Percentiles rank a stretch among this genome's conserved stretches.
Conservation (phyloP, 2,329 filamentous ascomycete species). For the Ophiocordyceps unilateralis region DNA sequence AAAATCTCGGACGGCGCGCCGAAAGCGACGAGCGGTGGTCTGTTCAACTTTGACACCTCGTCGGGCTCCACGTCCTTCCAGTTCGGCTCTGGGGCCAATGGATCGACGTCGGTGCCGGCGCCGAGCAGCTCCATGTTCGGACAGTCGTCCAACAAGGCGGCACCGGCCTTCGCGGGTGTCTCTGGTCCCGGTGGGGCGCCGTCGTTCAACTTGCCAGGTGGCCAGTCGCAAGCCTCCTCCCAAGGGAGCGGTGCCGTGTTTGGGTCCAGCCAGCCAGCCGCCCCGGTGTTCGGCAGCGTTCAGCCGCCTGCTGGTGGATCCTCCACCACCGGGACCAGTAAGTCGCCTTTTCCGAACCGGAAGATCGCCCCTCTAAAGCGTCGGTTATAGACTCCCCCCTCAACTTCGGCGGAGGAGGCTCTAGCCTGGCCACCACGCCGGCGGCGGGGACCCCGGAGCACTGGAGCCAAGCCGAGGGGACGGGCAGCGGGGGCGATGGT, state of each 20-base stretch:
- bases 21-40: background rate
- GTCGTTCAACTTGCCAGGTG: conserved; percentile 22
- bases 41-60: background rate
- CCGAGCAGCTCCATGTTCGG: conserved; percentile 10
- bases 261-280: conserved; percentile 16
- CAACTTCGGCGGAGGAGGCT: conserved; percentile 39
- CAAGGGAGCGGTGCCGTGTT: conserved; percentile 13
- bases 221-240: conserved; percentile 4
- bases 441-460: conserved; percentile 42
- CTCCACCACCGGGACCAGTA: conserved; percentile 29
- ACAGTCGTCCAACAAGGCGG: background rate
- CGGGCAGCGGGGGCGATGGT: conserved; percentile 22
- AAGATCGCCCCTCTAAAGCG: conserved; percentile 29
- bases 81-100: conserved; percentile 15
- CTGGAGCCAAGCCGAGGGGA: conserved; percentile 25
- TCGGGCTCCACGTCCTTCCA: conserved; percentile 15
- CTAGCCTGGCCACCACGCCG: conserved; percentile 42
- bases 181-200: conserved; percentile 10
- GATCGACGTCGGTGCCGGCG: conserved; percentile 8
- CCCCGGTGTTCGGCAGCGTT: conserved; percentile 20
- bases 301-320: conserved; percentile 24
- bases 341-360: conserved; percentile 22
- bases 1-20: background rate
- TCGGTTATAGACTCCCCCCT: conserved; percentile 34
- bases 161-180: too few relatives aligned